A percentile compares a stretch with the other conserved stretches of the same genome.
Conservation (phyloP, 1,284 basidiomycete species). For the Apiotrichum mycotoxinovorans region DNA sequence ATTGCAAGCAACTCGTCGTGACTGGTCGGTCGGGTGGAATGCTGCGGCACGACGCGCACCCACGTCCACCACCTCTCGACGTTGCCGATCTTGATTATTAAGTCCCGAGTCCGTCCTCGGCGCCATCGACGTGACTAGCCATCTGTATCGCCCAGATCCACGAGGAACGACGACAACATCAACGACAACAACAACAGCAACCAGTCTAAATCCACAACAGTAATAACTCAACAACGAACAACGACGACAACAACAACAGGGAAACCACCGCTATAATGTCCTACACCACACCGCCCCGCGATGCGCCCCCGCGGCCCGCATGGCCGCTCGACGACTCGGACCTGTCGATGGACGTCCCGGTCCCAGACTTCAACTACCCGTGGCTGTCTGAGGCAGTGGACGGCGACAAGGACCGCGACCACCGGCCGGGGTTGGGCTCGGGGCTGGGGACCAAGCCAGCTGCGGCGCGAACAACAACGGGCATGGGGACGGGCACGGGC, state of each 20-base stretch:
- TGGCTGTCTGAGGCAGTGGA: background rate
- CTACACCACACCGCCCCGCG: background rate
- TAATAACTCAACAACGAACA: background rate
- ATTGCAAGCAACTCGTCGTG: no score
- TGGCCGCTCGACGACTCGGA: slow-evolving; percentile 1
- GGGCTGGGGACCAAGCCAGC: background rate
- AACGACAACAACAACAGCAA: background rate
- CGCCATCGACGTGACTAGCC: no score
- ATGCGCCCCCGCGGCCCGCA: no score
- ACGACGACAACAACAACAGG: background rate
- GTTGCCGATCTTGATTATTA: no score
- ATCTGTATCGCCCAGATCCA: no score
- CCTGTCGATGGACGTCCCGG: background rate
- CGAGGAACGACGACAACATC: no score
- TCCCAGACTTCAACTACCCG: background rate
- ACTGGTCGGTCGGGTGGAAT: no score
- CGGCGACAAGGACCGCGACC: background rate
- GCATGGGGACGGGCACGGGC: background rate
- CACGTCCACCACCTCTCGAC: no score
- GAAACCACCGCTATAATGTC: background rate
- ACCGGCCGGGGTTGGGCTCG: no score
- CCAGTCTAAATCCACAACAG: no score
- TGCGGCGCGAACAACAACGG: background rate
- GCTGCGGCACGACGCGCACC: no score
- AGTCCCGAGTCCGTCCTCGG: no score